These are phyloP conservation scores for Phragmites australis DNA, from an alignment of 176 grass and related monocot genomes.

Conservation along the genomic window DNA sequence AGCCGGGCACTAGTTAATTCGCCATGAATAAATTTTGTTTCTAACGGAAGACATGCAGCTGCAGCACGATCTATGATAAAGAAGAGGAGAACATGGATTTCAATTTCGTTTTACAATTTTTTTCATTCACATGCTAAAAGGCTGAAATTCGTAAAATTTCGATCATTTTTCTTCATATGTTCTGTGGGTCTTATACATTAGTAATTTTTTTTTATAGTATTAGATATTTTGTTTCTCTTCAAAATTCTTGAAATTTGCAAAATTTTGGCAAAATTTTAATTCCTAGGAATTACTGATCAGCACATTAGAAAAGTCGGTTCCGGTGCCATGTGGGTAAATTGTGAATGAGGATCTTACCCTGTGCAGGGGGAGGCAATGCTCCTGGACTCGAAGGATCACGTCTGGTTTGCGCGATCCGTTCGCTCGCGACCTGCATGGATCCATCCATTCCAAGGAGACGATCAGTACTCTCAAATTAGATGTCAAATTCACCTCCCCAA, in stretches of 20 bases:
- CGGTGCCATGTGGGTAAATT: background rate
- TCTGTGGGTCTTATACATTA: no score
- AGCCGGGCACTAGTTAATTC: slow-evolving; percentile 27
- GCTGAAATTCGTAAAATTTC: no score
- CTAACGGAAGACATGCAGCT: slow-evolving; percentile 13
- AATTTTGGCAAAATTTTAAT: no score
- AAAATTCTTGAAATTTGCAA: no score
- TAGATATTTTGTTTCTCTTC: no score
- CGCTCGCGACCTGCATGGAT: slow-evolving; percentile 51
- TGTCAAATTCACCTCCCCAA: background rate
- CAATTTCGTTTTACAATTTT: no score
- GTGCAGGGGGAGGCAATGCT: slow-evolving; percentile 67
- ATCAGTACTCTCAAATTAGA: background rate
- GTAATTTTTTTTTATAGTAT: no score
- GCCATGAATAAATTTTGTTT: background rate
- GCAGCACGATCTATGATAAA: slow-evolving; percentile 21
- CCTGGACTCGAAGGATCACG: slow-evolving; percentile 67
- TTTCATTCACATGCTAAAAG: no score
- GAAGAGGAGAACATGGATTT: background rate
- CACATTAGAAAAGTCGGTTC: background rate
- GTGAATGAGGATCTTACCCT: slow-evolving; percentile 64
- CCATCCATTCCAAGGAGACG: background rate
- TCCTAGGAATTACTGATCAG: background rate
- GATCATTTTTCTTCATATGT: no score
- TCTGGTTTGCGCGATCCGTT: slow-evolving; percentile 68